Evolutionary conservation across 169 alveolate species (phyloP).

Genomic region (Babesia bovis): DNA sequence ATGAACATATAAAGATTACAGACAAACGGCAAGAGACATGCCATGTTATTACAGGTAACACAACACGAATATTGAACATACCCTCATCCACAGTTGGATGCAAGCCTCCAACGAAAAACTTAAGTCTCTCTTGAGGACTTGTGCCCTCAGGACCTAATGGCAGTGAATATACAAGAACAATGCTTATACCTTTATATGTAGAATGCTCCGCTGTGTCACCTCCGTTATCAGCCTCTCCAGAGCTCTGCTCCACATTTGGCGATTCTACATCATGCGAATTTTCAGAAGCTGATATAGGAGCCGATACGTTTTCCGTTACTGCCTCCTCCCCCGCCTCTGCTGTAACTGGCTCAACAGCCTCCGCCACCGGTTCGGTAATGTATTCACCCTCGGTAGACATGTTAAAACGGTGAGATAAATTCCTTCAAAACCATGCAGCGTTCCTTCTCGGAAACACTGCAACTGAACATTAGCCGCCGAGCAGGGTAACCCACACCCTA

Average conservation of each 20-base stretch:
- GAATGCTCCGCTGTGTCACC: neutral
- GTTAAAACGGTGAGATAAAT: neutral
- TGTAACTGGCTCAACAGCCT: neutral
- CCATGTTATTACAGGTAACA: neutral
- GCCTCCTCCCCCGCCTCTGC: neutral
- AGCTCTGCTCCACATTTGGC: neutral
- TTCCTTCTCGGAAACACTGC: constrained; percentile 16
- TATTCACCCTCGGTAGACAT: constrained; percentile 5
- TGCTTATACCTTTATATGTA: neutral
- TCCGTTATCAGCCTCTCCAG: neutral
- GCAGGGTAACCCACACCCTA: neutral
- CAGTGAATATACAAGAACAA: too few species aligned
- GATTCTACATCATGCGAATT: neutral
- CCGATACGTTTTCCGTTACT: neutral
- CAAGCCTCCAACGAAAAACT: constrained; percentile 64
- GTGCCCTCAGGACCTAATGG: neutral
- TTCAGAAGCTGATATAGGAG: neutral
- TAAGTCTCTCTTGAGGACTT: constrained; percentile 17
- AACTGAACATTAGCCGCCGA: neutral
- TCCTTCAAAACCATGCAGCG: neutral
- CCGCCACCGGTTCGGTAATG: neutral
- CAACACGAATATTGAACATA: neutral
- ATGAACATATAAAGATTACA: too few species aligned
- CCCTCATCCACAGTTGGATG: constrained; percentile 63
- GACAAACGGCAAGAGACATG: too few species aligned